Conservation (phyloP, 2,329 filamentous ascomycete species). For the Penicillium occitanis region DNA sequence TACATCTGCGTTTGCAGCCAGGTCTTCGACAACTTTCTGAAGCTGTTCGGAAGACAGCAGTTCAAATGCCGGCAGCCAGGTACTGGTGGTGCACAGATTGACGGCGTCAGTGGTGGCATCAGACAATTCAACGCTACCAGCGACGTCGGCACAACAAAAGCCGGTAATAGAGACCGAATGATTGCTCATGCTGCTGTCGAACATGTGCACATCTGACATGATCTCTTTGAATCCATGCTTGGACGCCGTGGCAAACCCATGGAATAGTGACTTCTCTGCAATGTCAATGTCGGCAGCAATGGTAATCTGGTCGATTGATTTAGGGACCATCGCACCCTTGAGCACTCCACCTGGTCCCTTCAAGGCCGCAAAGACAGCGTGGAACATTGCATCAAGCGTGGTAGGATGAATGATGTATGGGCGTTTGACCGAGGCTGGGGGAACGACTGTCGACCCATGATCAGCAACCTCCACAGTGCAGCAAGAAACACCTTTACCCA, state of each 20-base stretch:
- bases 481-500: neutral
- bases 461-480: neutral
- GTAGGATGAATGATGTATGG: slow-evolving; percentile 14
- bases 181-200: neutral
- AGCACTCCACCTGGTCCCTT: neutral
- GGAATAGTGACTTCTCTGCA: neutral
- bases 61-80: neutral
- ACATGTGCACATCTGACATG: slow-evolving; percentile 7
- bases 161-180: neutral
- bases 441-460: neutral
- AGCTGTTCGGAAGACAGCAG: neutral
- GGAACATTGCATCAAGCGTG: slow-evolving; percentile 5
- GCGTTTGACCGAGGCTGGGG: neutral
- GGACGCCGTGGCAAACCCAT: slow-evolving; percentile 4
- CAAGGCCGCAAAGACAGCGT: slow-evolving; percentile 2
- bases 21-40: neutral
- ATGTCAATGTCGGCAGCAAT: neutral
- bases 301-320: slow-evolving; percentile 1
- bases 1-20: neutral
- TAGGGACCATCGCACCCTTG: slow-evolving; percentile 11
- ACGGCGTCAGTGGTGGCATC: neutral
- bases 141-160: slow-evolving; percentile 9
- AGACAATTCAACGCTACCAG: neutral
- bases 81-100: neutral
- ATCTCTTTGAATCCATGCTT: slow-evolving; percentile 9